Conservation (phyloP, 2,329 filamentous ascomycete genomes). For the Helotiales sp. region DNA sequence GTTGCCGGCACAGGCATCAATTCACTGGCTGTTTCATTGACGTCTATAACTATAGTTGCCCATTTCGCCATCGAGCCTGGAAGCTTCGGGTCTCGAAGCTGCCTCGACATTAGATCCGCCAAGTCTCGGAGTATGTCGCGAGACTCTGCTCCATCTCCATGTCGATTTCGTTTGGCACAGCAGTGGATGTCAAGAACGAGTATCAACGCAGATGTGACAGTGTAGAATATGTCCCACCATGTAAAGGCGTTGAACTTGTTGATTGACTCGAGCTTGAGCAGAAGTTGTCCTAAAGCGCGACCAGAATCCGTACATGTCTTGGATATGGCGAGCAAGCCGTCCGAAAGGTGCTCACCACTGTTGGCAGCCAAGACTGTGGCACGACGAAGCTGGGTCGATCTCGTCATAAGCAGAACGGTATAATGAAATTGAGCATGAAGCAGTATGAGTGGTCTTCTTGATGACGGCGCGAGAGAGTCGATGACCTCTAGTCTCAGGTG, state of each 20-base stretch:
- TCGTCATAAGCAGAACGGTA: constrained; percentile 39
- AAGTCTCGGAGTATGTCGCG: constrained; percentile 37
- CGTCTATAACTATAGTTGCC: constrained; percentile 38
- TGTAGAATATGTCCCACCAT: constrained; percentile 43
- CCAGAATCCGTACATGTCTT: constrained; percentile 41
- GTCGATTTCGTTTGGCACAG: constrained; percentile 26
- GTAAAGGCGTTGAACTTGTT: constrained; percentile 41
- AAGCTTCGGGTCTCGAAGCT: constrained; percentile 36
- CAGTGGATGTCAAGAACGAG: constrained; percentile 41
- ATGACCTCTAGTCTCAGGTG: constrained; percentile 36
- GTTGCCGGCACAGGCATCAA: constrained; percentile 2
- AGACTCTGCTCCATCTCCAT: constrained; percentile 31
- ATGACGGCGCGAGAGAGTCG: constrained; percentile 35
- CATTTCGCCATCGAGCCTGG: constrained; percentile 41
- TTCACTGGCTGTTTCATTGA: constrained; percentile 29
- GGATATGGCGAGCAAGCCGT: constrained; percentile 35
- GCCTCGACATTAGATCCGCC: constrained; percentile 36
- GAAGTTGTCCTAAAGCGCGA: constrained; percentile 34
- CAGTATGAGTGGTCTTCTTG: constrained; percentile 40
- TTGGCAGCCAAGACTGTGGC: constrained; percentile 33
- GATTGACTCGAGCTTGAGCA: constrained; percentile 39
- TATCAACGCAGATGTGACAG: constrained; percentile 38
- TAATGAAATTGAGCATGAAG: constrained; percentile 43
- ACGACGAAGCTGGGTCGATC: constrained; percentile 40
- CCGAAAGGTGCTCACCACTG: constrained; percentile 31